Evolutionary conservation across 1,284 basidiomycete genomes (phyloP), one percentile per base, ranked within the genome.

Genomic region (Pseudozyma hubeiensis): DNA sequence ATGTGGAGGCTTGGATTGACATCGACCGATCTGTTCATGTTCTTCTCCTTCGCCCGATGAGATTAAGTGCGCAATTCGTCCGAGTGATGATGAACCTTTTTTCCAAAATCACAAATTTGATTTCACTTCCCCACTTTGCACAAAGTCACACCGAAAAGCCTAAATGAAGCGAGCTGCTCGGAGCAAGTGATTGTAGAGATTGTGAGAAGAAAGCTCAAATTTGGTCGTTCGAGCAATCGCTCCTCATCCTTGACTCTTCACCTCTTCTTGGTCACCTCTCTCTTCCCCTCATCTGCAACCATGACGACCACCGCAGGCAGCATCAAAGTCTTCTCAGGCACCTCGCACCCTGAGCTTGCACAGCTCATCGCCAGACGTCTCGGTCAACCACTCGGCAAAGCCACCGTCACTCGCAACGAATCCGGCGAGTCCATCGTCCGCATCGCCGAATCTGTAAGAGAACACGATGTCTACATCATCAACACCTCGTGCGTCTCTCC

Each of bases 381-480:
- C 10, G 81, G 81, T 14, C 76, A 77, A 39, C 78, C 81, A 10
- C 75, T 84, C 1, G 81, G 81, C 58, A 75, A 78, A 39, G 77
- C 93, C 16, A 92, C 92, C 78, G 90, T 97, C 55, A 90, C 90
- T 48, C 90, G 91, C 84, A 96, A 93, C 82, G 92, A 92, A 16
- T 92, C 95, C 71, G 95, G 95, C 68, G 95, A 97, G 87, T 93
- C 92, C 53, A 90, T 90, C 81, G 92, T 99, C 64, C 92, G 92
- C 69, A 94, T 99, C 84, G 89, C 89, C 62, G 97, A 99, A 87
- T 94, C 93, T 59, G 97, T 99, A 35, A 92, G 96, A 64, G 96
- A 99, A 86, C 93, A 94, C 86, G 97, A 99, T 86, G 97, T 99
- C 60, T 99, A 99, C 88, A 98, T 99, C 85, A 91, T 99, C 88